phyloP scores from a whole-genome alignment of 2,329 filamentous ascomycete genomes.

The Alternaria dauci region DNA sequence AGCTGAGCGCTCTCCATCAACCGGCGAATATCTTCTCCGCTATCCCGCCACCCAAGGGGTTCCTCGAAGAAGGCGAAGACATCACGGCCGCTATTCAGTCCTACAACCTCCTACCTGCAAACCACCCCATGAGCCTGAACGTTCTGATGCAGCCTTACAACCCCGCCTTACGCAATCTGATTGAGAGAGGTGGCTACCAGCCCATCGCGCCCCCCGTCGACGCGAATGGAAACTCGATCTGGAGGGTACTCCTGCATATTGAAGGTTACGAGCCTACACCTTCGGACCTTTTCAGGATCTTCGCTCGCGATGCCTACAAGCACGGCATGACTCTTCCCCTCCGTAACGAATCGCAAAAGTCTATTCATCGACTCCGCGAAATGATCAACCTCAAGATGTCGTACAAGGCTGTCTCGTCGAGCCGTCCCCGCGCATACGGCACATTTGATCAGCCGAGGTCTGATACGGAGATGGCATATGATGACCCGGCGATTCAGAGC shows the following conservation, averaged over 20 bases:
- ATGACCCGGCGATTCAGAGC: conserved; percentile 24
- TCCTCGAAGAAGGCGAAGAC: conserved; percentile 59
- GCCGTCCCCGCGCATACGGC: conserved; percentile 32
- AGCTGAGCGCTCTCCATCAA: conserved; percentile 56
- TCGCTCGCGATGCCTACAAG: conserved; percentile 41
- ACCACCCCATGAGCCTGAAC: conserved; percentile 33
- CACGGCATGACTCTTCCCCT: conserved; percentile 45
- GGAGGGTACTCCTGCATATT: conserved; percentile 46
- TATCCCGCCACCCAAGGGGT: conserved; percentile 54
- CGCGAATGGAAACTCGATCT: conserved; percentile 27
- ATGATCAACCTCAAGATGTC: conserved; percentile 36
- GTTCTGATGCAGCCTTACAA: conserved; percentile 50
- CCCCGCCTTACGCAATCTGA: conserved; percentile 51
- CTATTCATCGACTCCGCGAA: conserved; percentile 41
- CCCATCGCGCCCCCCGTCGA: conserved; percentile 37
- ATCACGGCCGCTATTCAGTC: conserved; percentile 51
- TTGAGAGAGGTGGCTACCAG: conserved; percentile 44
- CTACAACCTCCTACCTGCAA: conserved; percentile 58
- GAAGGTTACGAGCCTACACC: conserved; percentile 46
- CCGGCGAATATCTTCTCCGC: conserved; percentile 54
- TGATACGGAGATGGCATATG: conserved; percentile 12
- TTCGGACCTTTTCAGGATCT: conserved; percentile 39
- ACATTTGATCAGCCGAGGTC: conserved; percentile 3
- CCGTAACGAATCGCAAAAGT: conserved; percentile 27
- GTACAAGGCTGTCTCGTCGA: conserved; percentile 26